Base-by-base conservation (phyloP, 306 rosid genomes). In the Geum urbanum region DNA sequence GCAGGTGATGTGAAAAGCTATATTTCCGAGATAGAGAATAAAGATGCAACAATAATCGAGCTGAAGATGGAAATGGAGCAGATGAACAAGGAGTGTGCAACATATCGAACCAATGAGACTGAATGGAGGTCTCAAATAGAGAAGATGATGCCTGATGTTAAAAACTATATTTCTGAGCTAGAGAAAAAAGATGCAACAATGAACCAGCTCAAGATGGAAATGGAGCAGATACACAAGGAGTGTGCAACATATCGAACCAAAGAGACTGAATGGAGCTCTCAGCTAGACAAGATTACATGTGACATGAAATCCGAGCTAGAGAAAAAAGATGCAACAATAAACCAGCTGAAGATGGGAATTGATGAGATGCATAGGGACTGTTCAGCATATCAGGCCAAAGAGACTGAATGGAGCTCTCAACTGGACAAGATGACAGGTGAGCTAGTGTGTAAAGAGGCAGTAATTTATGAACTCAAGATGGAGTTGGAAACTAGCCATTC, bases 181-280 rank as follows among this genome's bases (percentile, higher is more conserved):
- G 39, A 63, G 74, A 76, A 74, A 73, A 40, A 73, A 75, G 81
- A 63, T 41, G 14, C 27, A 32, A 32, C 66, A 72, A 67, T 80
- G 81, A 74, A 83, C 77, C 85, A 78, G 80, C 84, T 80, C 48
- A 87, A 76, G 70, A 59, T 78, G 71, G 75, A 66, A 66, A 67
- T 77, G 76, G 90, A 90, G 62, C 82, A 68, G 69, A 72, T 73
- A 63, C 89, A 86, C 35, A 81, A 69, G 71, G 87, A 82, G 63
- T 79, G 80, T 58, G 14, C 69, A 6, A 74, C 76, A 57, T 82
- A 69, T 69, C 63, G 65, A 76, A 89, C 80, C 51, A 87, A 78
- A 82, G 94, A 90, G 79, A 84, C 79, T 62, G 86, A 79, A 61
- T 82, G 79, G 85, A 86, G 79, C 24, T 75, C 63, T 19, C 82